These are phyloP conservation scores for Capronia epimyces DNA, from an alignment of 2,329 filamentous ascomycete species.

Conservation along the genomic window DNA sequence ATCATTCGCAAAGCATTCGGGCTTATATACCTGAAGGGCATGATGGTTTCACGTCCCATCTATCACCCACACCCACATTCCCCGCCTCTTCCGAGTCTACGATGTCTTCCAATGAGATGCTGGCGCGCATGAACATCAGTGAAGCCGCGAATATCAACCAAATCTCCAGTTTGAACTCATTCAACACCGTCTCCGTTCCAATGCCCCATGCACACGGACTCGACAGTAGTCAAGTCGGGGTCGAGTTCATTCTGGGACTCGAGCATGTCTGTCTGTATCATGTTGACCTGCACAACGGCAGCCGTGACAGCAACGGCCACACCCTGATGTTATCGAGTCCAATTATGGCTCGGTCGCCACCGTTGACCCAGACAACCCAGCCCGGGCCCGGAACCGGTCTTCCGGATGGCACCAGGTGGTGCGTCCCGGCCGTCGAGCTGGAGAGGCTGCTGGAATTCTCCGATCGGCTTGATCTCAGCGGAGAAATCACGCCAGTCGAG, in stretches of 20 bases:
- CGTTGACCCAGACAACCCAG: conserved; percentile 3
- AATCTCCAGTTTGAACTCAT: neutral
- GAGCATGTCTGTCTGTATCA: conserved; percentile 32
- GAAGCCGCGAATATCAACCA: conserved; percentile 9
- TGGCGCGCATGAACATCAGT: conserved; percentile 11
- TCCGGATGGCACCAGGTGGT: conserved; percentile 26
- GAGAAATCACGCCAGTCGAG: conserved; percentile 40
- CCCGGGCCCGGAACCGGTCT: conserved; percentile 9
- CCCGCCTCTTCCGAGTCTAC: conserved; percentile 8
- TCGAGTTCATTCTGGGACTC: conserved; percentile 33
- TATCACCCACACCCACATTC: conserved; percentile 1
- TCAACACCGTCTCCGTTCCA: neutral
- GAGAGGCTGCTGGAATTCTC: conserved; percentile 30
- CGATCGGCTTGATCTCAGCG: conserved; percentile 28
- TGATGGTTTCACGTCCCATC: conserved; percentile 1
- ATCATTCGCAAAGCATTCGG: conserved; percentile 16
- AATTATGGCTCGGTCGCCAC: conserved; percentile 28
- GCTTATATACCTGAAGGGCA: conserved; percentile 14
- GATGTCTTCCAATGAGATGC: conserved; percentile 6
- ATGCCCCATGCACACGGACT: conserved; percentile 30
- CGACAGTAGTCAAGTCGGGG: conserved; percentile 30
- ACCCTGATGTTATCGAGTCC: conserved; percentile 31
- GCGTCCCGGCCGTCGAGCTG: conserved; percentile 30
- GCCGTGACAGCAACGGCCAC: conserved; percentile 28
- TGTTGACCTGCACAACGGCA: conserved; percentile 14